Evolutionary conservation across 148 eudicot species (phyloP).

Genomic region (Polygonum aviculare): DNA sequence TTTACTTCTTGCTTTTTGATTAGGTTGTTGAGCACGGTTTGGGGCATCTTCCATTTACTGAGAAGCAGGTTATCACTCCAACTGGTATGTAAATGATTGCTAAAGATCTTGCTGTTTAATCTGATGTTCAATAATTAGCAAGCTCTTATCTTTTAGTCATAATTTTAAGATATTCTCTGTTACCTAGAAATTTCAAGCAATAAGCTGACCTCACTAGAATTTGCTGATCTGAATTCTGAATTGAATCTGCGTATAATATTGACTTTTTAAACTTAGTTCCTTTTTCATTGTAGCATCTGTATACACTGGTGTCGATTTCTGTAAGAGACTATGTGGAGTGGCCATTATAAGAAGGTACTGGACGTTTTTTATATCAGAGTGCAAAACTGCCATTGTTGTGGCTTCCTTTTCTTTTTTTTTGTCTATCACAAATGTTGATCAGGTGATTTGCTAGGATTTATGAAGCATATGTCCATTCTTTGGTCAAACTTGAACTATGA

Average conservation of each 20-base stretch:
- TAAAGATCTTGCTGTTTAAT: background rate
- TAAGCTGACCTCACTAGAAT: background rate
- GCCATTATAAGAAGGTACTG: slow-evolving; percentile 79
- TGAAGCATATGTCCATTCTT: background rate
- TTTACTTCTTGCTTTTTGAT: background rate
- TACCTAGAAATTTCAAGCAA: background rate
- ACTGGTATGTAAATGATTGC: slow-evolving; percentile 32
- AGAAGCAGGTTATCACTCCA: slow-evolving; percentile 60
- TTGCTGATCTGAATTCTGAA: background rate
- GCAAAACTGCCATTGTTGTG: background rate
- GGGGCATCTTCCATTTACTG: slow-evolving; percentile 75
- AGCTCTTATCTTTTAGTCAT: background rate
- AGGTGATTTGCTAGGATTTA: background rate
- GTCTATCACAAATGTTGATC: background rate
- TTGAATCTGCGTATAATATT: background rate
- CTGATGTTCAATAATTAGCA: background rate
- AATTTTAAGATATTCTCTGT: background rate
- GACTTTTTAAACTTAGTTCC: background rate
- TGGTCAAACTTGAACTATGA: background rate
- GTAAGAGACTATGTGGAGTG: slow-evolving; percentile 92
- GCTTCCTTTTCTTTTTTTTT: background rate
- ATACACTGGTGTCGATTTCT: slow-evolving; percentile 92
- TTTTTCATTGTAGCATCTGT: slow-evolving; percentile 58
- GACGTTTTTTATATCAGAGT: background rate
- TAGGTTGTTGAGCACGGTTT: slow-evolving; percentile 76